phyloP scores from a whole-genome alignment of 1,284 basidiomycete genomes.

The Acaromyces ingoldii region DNA sequence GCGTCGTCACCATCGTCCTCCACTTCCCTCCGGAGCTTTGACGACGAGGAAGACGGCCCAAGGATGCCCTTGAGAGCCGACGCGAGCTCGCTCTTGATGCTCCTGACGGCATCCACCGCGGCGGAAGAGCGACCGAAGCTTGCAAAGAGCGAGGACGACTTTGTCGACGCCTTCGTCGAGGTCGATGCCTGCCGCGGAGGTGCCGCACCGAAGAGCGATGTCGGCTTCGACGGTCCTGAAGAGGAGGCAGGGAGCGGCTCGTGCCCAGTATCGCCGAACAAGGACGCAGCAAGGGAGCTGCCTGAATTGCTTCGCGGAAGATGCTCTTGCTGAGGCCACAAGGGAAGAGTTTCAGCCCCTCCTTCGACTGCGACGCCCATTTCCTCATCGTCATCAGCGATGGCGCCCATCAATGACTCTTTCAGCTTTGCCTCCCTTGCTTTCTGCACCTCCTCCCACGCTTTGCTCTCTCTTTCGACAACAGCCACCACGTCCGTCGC shows the following conservation, averaged over 20 bases:
- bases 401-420: neutral
- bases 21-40: neutral
- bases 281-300: neutral
- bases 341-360: neutral
- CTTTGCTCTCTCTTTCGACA: slow-evolving; percentile 23
- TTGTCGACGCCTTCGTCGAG: neutral
- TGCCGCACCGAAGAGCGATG: too few relatives aligned
- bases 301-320: neutral
- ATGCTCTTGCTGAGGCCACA: neutral
- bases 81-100: neutral
- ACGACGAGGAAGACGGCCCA: too few relatives aligned
- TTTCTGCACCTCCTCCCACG: slow-evolving; percentile 14
- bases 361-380: neutral
- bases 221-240: neutral
- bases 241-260: neutral
- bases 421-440: neutral
- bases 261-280: neutral
- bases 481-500: slow-evolving; percentile 26
- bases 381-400: slow-evolving; percentile 12
- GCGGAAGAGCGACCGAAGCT: neutral
- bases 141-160: neutral
- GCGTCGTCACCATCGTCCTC: neutral
- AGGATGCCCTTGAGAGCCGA: neutral
- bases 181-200: neutral
- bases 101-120: neutral